Conservation (phyloP, 2,329 filamentous ascomycete genomes). For the Fusarium xylarioides region DNA sequence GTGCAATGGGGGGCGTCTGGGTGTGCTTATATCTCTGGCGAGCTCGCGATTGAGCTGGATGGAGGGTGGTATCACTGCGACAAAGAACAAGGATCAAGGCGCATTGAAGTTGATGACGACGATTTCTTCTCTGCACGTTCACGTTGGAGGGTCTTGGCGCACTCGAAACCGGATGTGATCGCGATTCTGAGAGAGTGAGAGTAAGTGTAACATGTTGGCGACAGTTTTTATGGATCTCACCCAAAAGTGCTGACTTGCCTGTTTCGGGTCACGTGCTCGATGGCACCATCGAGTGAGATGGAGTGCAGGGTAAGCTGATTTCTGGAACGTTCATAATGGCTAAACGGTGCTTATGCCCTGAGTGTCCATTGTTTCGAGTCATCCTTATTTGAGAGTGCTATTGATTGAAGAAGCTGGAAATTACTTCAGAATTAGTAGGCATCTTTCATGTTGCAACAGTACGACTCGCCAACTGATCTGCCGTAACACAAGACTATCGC, state of each 20-base stretch:
- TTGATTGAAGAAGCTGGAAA: background rate
- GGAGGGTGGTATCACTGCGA: background rate
- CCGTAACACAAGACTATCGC: background rate
- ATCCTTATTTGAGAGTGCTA: background rate
- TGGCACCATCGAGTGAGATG: rapidly evolving
- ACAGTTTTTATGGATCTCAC: conserved; percentile 26
- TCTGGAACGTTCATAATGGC: background rate
- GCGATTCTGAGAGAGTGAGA: background rate
- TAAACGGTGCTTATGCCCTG: background rate
- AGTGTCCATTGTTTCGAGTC: background rate
- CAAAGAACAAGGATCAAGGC: background rate
- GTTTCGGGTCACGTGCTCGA: conserved; percentile 16
- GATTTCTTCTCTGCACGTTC: background rate
- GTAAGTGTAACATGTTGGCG: background rate
- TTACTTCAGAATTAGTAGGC: background rate
- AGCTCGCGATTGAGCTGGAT: background rate
- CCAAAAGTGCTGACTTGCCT: conserved; percentile 9
- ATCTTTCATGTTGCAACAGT: background rate
- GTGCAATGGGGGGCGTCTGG: background rate
- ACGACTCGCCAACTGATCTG: no score
- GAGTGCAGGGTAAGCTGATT: conserved; percentile 19
- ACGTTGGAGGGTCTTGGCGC: background rate
- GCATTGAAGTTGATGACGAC: background rate
- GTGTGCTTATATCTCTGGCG: background rate
- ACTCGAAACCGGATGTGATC: background rate